phyloP scores from a whole-genome alignment of 2,329 filamentous ascomycete species.

The Aspergillus awamori region DNA sequence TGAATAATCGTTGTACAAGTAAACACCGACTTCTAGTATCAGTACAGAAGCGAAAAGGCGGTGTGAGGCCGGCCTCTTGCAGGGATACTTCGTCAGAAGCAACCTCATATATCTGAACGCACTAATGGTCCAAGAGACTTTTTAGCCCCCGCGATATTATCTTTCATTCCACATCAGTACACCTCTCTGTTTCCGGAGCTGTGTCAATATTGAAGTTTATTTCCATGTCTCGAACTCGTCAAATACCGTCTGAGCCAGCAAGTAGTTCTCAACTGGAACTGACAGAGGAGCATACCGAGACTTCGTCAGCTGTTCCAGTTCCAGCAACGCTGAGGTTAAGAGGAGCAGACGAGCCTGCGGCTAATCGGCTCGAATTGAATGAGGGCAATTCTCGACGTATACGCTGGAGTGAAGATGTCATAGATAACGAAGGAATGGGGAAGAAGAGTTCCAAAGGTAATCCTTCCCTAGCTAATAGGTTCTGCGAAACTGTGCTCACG shows the following conservation, averaged over 20 bases:
- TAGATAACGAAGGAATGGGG: conserved; percentile 94
- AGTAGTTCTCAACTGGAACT: conserved; percentile 34
- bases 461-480: background rate
- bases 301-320: conserved; percentile 27
- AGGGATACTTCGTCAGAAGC: too few relatives aligned
- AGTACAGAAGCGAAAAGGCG: too few relatives aligned
- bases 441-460: conserved; percentile 92
- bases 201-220: background rate
- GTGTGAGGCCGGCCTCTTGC: too few relatives aligned
- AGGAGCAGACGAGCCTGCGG: conserved; percentile 26
- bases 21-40: too few relatives aligned
- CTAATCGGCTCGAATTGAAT: conserved; percentile 15
- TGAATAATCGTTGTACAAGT: too few relatives aligned
- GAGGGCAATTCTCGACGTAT: conserved; percentile 63
- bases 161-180: background rate
- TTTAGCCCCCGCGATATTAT: too few relatives aligned
- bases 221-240: conserved; percentile 44
- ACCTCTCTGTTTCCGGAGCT: background rate
- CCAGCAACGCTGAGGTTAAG: conserved; percentile 36
- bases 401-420: conserved; percentile 87
- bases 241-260: conserved; percentile 21
- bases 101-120: too few relatives aligned
- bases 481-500: background rate
- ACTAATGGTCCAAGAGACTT: too few relatives aligned
- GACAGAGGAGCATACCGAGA: conserved; percentile 25